Conservation (phyloP, 2,329 filamentous ascomycete species). For the Huntiella bhutanensis region DNA sequence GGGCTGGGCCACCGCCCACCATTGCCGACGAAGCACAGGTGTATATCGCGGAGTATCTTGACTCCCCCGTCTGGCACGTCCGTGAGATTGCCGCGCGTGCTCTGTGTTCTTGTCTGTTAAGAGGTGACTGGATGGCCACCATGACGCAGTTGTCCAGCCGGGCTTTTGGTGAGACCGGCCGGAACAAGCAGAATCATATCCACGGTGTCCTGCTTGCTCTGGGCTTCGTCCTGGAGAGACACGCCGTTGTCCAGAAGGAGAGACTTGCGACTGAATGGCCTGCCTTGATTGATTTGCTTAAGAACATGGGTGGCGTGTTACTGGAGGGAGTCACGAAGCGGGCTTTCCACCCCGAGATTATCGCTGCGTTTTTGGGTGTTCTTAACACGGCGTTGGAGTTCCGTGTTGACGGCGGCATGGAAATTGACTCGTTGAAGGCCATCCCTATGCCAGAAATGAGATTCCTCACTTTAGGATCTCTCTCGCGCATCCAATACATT, state of each 20-base stretch:
- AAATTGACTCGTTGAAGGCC: background rate
- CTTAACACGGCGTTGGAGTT: conserved; percentile 9
- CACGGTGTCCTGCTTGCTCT: conserved; percentile 40
- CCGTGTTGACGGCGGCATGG: background rate
- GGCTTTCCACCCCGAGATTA: conserved; percentile 17
- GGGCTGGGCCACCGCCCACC: conserved; percentile 45
- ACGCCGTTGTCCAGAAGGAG: conserved; percentile 27
- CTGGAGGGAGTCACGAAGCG: conserved; percentile 4
- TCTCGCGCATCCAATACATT: conserved; percentile 10
- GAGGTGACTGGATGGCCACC: conserved; percentile 27
- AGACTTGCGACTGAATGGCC: conserved; percentile 15
- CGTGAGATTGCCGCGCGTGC: conserved; percentile 64
- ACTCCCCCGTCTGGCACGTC: conserved; percentile 59
- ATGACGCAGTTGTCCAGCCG: conserved; percentile 17
- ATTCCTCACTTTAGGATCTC: conserved; percentile 2
- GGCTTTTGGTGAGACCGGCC: conserved; percentile 15
- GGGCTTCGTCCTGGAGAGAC: conserved; percentile 36
- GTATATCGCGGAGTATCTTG: conserved; percentile 43
- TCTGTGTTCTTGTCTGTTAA: conserved; percentile 41
- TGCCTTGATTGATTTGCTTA: conserved; percentile 2
- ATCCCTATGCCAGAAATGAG: conserved; percentile 5
- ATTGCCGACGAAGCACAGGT: conserved; percentile 34
- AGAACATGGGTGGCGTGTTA: conserved; percentile 4
- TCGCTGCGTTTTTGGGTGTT: background rate
- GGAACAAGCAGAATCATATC: conserved; percentile 28